Evolutionary conservation across 306 rosid genomes (phyloP), one percentile per base, ranked within the genome.

Genomic region (Ammopiptanthus mongolicus): DNA sequence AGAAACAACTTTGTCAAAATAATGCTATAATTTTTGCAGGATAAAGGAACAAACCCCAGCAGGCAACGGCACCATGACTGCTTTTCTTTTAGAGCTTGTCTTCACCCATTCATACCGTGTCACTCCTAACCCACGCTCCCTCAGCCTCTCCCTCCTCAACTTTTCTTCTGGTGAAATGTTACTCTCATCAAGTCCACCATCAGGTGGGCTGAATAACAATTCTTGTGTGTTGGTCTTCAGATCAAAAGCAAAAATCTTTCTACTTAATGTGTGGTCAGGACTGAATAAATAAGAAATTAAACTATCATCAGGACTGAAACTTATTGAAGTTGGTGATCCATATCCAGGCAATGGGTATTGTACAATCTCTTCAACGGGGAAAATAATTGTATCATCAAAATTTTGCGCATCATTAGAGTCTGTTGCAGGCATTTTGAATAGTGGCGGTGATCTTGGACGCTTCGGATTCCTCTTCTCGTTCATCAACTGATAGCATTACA

Each of bases 81-180:
- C 78, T 80, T 88, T 95, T 84, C 58, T 87, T 69, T 77, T 84
- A 0, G 89, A 68, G 84, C 86, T 84, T 15, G 91, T 79, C 77
- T 95, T 95, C 79, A 92, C 86, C 99, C 99, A 95, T 78, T 95
- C 99, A 48, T 92, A 95, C 59, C 91, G 85, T 0, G 99, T 95
- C 55, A 95, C 99, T 71, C 97, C 99, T 80, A 92, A 81, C 70
- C 99, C 97, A 0, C 97, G 93, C 81, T 92, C 99, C 85, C 97
- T 87, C 88, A 84, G 81, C 84, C 99, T 92, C 87, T 95, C 99
- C 86, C 97, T 86, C 91, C 98, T 87, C 85, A 92, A 75, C 81
- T 92, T 92, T 84, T 92, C 97, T 79, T 95, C 97, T 0, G 93
- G 85, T 25, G 99, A 87, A 73, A 92, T 87, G 75, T 91, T 91